phyloP scores from a whole-genome alignment of 1,139 yeast genomes.

The Suhomyces bolitotheri region DNA sequence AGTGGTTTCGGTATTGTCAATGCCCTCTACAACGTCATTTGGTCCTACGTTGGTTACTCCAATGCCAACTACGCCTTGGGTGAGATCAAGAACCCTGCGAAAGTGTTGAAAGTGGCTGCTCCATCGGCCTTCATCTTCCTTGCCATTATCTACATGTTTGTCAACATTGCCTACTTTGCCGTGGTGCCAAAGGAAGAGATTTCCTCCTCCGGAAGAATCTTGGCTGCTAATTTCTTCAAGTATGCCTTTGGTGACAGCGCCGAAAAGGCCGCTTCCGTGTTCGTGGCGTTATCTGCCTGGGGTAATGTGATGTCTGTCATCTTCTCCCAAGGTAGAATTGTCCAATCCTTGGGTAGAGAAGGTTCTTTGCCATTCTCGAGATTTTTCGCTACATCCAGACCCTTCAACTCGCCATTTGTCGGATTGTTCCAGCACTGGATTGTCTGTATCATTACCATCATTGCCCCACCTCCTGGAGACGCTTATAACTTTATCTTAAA shows the following conservation, averaged over 20 bases:
- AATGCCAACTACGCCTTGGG: slow-evolving; percentile 83
- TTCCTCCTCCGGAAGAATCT: slow-evolving; percentile 43
- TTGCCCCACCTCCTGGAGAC: slow-evolving; percentile 54
- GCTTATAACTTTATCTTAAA: slow-evolving; percentile 50
- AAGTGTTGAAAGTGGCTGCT: slow-evolving; percentile 45
- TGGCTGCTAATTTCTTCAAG: slow-evolving; percentile 49
- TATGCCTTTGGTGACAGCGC: slow-evolving; percentile 48
- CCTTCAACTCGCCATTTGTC: slow-evolving; percentile 46
- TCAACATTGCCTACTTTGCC: slow-evolving; percentile 59
- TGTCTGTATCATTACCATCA: slow-evolving; percentile 47
- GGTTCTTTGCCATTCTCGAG: slow-evolving; percentile 49
- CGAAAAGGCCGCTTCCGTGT: slow-evolving; percentile 50
- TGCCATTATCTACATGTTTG: slow-evolving; percentile 67
- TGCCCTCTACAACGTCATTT: slow-evolving; percentile 75
- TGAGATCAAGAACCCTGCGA: slow-evolving; percentile 61
- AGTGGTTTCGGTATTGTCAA: slow-evolving; percentile 75
- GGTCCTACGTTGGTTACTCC: slow-evolving; percentile 76
- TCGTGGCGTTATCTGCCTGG: slow-evolving; percentile 51
- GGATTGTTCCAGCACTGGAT: slow-evolving; percentile 66
- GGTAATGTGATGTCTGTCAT: slow-evolving; percentile 52
- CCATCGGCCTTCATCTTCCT: slow-evolving; percentile 57
- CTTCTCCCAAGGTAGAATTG: slow-evolving; percentile 51
- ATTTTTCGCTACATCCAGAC: slow-evolving; percentile 45
- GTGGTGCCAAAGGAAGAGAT: slow-evolving; percentile 51
- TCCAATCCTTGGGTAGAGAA: slow-evolving; percentile 52